Evolutionary conservation across 495 filamentous ascomycete genomes (phyloP).

Genomic region (Penicillium paxilli): DNA sequence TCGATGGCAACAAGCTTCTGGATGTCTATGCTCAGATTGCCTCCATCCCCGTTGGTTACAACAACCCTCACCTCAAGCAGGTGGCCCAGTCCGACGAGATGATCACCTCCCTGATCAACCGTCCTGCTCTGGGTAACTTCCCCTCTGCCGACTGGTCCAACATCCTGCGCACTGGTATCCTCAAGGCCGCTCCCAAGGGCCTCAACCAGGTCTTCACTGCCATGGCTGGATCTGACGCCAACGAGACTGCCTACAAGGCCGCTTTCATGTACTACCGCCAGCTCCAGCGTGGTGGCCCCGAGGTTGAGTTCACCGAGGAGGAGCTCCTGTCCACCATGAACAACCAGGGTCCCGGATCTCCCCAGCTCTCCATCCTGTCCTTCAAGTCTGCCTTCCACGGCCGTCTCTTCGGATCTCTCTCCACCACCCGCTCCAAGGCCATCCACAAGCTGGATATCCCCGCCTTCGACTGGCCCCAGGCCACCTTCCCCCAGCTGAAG

Average conservation of each 20-base stretch:
- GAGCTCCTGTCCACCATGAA: constrained; percentile 79
- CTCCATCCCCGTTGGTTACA: constrained; percentile 96
- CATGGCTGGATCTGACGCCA: constrained; percentile 94
- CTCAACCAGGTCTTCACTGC: constrained; percentile 96
- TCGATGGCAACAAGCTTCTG: constrained; percentile 68
- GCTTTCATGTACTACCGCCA: constrained; percentile 97
- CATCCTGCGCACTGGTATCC: constrained; percentile 81
- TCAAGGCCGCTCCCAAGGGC: constrained; percentile 87
- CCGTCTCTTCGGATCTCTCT: constrained; percentile 87
- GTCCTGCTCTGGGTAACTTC: constrained; percentile 95
- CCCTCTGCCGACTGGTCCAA: constrained; percentile 86
- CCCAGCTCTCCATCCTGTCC: constrained; percentile 84
- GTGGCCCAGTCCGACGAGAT: constrained; percentile 76
- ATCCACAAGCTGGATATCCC: constrained; percentile 99
- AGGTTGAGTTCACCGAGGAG: constrained; percentile 80
- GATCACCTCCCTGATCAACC: constrained; percentile 83
- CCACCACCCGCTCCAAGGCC: constrained; percentile 92
- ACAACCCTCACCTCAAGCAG: constrained; percentile 77
- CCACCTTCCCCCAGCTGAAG: constrained; percentile 83
- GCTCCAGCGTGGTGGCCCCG: constrained; percentile 77
- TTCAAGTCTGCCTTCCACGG: constrained; percentile 96
- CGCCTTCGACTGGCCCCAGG: constrained; percentile 97
- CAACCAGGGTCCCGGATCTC: constrained; percentile 81
- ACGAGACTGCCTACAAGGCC: constrained; percentile 99
- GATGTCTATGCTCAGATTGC: constrained; percentile 94